Base-by-base conservation (phyloP, 139 green algal species). In the Dunaliella primolecta region DNA sequence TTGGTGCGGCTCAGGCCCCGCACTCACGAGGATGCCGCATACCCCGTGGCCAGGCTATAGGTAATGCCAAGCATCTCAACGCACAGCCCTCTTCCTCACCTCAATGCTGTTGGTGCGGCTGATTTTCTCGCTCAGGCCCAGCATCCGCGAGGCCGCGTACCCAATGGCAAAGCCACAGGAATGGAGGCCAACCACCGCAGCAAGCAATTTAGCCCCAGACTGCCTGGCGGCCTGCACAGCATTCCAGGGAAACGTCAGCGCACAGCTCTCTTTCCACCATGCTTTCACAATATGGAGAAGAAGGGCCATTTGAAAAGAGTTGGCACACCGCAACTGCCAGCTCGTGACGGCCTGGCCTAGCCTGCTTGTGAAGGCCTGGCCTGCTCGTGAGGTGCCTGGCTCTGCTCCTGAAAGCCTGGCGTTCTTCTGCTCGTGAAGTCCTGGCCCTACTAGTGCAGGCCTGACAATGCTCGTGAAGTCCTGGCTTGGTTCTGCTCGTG, bases 21-120 rank as follows among this genome's bases (percentile, higher is more conserved):
- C 27, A 70, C 31, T 2, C 78, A 84, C 0, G 87, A 88, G 27
- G 85, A 2, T 1, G 2, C 80, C 36, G 93, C 96, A 0, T 91
- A 91, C 25, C 94, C 72, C 0, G 75, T 32, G 76, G 96, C 94
- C n/a, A 93, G 91, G 2, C 64, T 75, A 24, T 56, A 84, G 70
- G 96, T 93, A 75, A 95, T 86, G 0, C 79, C 83, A 1, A 71
- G 74, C 20, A 96, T 89, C 1, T 89, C 89, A 0, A 25, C 78
- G 64, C 95, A 46, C 77, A 96, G 88, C n/a, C n/a, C n/a, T n/a
- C n/a, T 34, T 64, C 46, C 75, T 38, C 55, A 84, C 80, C 80
- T 84, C 91, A 25, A 96, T 94, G 85, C 87, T 90, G 71, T 90
- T 93, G 35, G 93, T 95, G 34, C 93, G 84, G 1, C 91, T 90